A percentile compares a stretch with the other conserved stretches of the same genome.
Evolutionary conservation across 176 grass and related monocot genomes (phyloP).

Genomic region (Saccharum officinarum): DNA sequence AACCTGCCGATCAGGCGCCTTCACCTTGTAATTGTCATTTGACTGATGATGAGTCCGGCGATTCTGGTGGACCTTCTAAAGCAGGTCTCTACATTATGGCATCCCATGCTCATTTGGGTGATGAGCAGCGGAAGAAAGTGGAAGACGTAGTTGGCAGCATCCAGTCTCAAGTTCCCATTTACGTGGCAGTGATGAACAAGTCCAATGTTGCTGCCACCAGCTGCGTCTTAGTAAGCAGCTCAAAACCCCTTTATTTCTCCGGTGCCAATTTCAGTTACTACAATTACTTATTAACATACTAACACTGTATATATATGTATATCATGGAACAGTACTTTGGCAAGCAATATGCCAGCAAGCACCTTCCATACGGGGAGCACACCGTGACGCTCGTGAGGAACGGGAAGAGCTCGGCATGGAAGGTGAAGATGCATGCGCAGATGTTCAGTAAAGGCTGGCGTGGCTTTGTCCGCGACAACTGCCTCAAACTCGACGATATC

Average conservation of each 20-base stretch:
- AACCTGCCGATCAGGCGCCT: not conserved
- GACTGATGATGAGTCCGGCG: not conserved
- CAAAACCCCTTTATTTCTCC: not conserved
- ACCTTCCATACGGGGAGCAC: conserved; percentile 6
- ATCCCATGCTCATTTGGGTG: not conserved
- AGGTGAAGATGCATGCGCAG: not conserved
- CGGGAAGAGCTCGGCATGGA: conserved; percentile 10
- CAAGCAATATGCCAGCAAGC: not conserved
- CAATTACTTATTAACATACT: not conserved
- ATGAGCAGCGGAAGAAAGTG: not conserved
- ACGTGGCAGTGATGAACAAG: conserved; percentile 20
- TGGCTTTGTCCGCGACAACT: conserved; percentile 33
- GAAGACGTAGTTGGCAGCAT: not conserved
- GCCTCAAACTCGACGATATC: conserved; percentile 28
- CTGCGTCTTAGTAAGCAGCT: not conserved
- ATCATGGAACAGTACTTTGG: not conserved
- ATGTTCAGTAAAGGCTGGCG: not conserved
- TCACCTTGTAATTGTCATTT: not conserved
- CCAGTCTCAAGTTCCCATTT: conserved; percentile 16
- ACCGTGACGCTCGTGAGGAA: not conserved
- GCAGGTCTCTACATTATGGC: not conserved
- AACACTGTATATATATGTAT: no score
- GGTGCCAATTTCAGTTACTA: not conserved
- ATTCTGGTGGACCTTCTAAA: not conserved
- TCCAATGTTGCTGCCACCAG: not conserved